A percentile compares a stretch with the other conserved stretches of the same genome.
These are phyloP conservation scores for Populus davidiana DNA, from an alignment of 345 rosid species.

Conservation along the genomic window DNA sequence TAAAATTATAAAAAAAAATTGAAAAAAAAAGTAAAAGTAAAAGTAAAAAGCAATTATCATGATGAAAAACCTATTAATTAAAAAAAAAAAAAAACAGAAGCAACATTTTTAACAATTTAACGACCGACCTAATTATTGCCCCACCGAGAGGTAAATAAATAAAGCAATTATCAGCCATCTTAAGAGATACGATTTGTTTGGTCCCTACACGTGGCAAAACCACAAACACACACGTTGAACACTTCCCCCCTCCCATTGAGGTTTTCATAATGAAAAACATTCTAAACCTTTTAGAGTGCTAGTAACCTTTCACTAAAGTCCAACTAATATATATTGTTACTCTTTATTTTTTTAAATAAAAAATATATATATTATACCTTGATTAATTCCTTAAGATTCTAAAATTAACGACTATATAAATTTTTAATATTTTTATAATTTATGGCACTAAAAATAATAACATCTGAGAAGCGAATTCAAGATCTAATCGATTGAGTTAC, in stretches of 20 bases:
- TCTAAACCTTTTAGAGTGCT: not conserved
- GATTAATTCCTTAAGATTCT: accelerated
- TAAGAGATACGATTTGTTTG: no score
- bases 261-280: not conserved
- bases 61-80: no score
- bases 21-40: no score
- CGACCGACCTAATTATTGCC: not conserved
- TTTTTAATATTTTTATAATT: accelerated
- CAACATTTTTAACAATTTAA: not conserved
- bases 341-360: no score
- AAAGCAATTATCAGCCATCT: no score
- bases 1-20: no score
- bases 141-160: not conserved
- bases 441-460: accelerated
- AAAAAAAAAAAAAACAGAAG: no score
- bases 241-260: not conserved
- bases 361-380: accelerated
- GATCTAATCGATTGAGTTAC: accelerated
- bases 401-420: accelerated
- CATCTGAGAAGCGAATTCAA: accelerated
- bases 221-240: not conserved
- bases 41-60: no score
- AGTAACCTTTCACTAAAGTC: not conserved
- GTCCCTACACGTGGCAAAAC: constrained; percentile 7
- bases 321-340: not conserved